Conservation (phyloP, 768 basidiomycete genomes). For the Mycena galericulata region DNA sequence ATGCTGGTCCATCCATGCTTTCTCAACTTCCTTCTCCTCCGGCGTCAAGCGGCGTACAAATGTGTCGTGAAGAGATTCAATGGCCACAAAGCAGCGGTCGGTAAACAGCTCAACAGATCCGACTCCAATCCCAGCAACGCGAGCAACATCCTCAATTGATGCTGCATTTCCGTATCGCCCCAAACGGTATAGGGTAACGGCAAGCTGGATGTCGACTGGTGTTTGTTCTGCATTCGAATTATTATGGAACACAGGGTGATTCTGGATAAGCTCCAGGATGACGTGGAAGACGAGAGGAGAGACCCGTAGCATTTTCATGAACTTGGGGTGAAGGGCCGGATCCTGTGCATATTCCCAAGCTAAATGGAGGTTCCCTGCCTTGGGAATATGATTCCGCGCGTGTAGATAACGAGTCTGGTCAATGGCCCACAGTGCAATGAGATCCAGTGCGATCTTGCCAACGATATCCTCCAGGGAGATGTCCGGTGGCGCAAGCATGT, state of each 20-base stretch:
- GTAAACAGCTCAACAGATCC: neutral
- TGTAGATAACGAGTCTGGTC: conserved; percentile 24
- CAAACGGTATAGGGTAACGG: neutral
- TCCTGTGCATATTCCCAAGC: conserved; percentile 39
- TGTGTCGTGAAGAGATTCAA: neutral
- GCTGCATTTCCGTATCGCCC: conserved; percentile 3
- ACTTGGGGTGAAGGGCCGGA: conserved; percentile 11
- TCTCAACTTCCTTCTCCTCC: conserved; percentile 4
- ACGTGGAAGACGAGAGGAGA: neutral
- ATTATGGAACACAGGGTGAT: neutral
- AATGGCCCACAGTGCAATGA: neutral
- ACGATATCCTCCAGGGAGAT: too few relatives aligned
- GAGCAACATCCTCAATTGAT: neutral
- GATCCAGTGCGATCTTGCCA: too few relatives aligned
- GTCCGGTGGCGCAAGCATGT: too few relatives aligned
- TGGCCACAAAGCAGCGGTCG: neutral
- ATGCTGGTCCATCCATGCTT: neutral
- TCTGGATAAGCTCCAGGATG: neutral
- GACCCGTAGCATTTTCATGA: neutral
- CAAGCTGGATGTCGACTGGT: neutral
- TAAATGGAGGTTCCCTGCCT: conserved; percentile 36
- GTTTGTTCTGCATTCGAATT: conserved; percentile 34
- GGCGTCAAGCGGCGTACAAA: neutral
- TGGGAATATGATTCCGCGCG: conserved; percentile 21
- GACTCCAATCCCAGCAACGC: neutral